phyloP scores from a whole-genome alignment of 129 eudicot genomes.

The Smallanthus sonchifolius region DNA sequence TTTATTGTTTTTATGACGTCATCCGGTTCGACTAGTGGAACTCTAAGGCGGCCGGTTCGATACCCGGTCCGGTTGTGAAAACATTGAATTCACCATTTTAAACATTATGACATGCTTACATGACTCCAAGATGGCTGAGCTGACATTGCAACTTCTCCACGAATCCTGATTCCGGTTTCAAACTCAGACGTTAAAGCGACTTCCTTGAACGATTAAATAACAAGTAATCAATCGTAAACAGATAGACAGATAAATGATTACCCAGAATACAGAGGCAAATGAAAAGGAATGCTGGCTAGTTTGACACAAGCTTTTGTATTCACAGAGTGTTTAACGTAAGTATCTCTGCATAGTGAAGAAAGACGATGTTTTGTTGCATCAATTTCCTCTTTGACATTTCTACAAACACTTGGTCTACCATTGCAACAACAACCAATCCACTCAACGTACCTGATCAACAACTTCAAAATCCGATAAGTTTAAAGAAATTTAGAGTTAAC shows the following conservation, averaged over 20 bases:
- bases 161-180: conserved; percentile 42
- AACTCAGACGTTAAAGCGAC: not conserved
- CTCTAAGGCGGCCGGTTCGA: too few relatives aligned
- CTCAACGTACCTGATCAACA: conserved; percentile 57
- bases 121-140: conserved; percentile 56
- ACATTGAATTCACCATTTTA: not conserved
- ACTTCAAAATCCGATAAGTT: not conserved
- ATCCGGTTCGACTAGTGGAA: too few relatives aligned
- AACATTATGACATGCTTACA: conserved; percentile 11
- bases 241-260: conserved; percentile 14
- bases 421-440: conserved; percentile 80
- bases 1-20: too few relatives aligned
- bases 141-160: conserved; percentile 79
- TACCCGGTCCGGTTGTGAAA: not conserved
- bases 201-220: not conserved
- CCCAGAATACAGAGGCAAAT: conserved; percentile 75
- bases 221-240: not conserved
- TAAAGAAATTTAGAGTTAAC: not conserved
- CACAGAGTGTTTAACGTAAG: conserved; percentile 39
- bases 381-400: conserved; percentile 40
- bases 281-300: conserved; percentile 57
- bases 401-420: conserved; percentile 35
- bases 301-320: conserved; percentile 48
- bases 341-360: conserved; percentile 54
- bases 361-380: conserved; percentile 18